A percentile compares a stretch with the other conserved stretches of the same genome.
phyloP scores from a whole-genome alignment of 2,329 filamentous ascomycete species.

The Graphiopsis chlorocephala region DNA sequence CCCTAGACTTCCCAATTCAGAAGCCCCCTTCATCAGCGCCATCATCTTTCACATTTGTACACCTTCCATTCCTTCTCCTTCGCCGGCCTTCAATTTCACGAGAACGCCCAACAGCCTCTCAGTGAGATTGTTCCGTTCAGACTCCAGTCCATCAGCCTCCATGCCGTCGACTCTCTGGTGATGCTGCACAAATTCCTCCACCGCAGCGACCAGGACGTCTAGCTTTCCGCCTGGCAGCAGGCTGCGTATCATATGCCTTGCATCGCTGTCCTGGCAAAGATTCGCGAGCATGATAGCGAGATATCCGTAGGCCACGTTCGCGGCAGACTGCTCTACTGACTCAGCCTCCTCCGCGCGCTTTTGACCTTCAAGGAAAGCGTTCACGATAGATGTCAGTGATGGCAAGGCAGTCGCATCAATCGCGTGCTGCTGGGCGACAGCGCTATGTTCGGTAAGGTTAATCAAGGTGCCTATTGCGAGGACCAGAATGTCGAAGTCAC shows the following conservation, averaged over 20 bases:
- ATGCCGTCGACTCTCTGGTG: constrained; percentile 58
- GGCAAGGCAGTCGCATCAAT: background rate
- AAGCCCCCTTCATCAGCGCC: background rate
- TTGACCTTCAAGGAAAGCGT: constrained; percentile 30
- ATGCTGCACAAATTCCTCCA: constrained; percentile 61
- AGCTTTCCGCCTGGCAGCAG: constrained; percentile 50
- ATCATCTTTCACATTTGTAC: background rate
- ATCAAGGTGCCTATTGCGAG: constrained; percentile 79
- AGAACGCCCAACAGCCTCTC: constrained; percentile 54
- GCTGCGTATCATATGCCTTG: constrained; percentile 34
- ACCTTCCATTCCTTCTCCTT: background rate
- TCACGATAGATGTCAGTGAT: constrained; percentile 25
- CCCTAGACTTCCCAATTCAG: background rate
- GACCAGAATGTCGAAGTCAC: constrained; percentile 66
- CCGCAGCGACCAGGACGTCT: constrained; percentile 52
- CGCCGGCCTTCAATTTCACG: constrained; percentile 28
- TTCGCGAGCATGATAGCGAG: constrained; percentile 81
- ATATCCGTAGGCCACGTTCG: constrained; percentile 83
- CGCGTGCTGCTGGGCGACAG: constrained; percentile 47
- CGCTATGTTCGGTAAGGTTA: constrained; percentile 79
- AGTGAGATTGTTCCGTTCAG: constrained; percentile 51
- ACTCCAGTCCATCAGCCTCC: constrained; percentile 47
- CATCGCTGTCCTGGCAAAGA: constrained; percentile 59
- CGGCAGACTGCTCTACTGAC: constrained; percentile 66
- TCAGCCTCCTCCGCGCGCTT: constrained; percentile 53